Evolutionary conservation across 2,329 filamentous ascomycete species (phyloP), one percentile per base, ranked within the genome.

Genomic region (Colletotrichum costaricense): DNA sequence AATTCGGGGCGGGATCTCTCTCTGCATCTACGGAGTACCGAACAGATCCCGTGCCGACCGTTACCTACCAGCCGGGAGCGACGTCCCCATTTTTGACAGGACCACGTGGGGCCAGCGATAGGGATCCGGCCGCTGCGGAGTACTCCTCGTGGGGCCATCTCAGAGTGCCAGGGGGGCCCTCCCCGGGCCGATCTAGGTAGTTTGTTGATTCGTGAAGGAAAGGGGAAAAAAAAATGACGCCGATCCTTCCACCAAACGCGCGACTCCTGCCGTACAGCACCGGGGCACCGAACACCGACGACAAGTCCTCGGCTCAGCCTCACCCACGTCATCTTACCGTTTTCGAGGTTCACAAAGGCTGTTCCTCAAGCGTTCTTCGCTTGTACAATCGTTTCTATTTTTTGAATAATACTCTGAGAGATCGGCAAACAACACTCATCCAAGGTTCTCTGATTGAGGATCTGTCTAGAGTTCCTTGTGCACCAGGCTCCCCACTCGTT

Each of bases 51-150:
- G 28, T 24, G n/a, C 42, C 16, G 24, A 33, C 42, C 42, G 56
- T 49, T 30, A 68, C 57, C 57, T 68, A 54, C 33, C 65, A 72
- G n/a, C 58, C 54, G 69, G 52, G 57, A 68, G 11, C 16, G 16
- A 35, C 22, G 16, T 35, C 58, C 33, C 69, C 65, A 63, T 24
- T 69, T 67, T 63, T 72, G 65, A 68, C 49, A 57, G 42, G 52
- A 55, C 22, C 58, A 72, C 65, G 69, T 72, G 65, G 69, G 69
- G 49, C 64, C n/a, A 35, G 30, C 30, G 49, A 63, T 52, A 68
- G 49, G 69, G 64, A 52, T 28, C 12, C 42, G 16, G 59, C 38
- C 63, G 64, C 30, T 52, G 33, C 26, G 35, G 35, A 46, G 28
- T 46, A 33, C 33, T 33, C 54, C 55, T 59, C 35, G 24, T 19